Conservation (phyloP, 2,329 filamentous ascomycete genomes). For the Cladophialophora psammophila region DNA sequence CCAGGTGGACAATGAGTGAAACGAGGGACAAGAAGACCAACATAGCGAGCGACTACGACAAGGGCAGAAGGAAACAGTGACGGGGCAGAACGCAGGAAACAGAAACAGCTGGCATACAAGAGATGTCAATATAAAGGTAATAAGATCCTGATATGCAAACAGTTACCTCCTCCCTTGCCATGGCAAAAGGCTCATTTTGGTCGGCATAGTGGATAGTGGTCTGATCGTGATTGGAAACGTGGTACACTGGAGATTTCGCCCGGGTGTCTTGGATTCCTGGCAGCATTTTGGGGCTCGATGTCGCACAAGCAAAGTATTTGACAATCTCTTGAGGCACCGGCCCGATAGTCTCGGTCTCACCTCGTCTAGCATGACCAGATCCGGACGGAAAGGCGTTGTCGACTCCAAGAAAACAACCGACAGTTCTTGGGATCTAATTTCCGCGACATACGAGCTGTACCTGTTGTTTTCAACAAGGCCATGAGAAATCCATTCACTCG, state of each 20-base stretch:
- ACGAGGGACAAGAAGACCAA: slow-evolving; percentile 32
- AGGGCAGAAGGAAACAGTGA: background rate
- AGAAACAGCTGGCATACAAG: background rate
- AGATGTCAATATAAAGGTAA: slow-evolving; percentile 15
- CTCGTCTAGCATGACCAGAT: slow-evolving; percentile 7
- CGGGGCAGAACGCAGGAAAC: slow-evolving; percentile 12
- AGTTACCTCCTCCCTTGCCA: slow-evolving; percentile 7
- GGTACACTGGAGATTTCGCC: slow-evolving; percentile 21
- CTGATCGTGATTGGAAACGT: slow-evolving; percentile 20
- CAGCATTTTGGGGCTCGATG: slow-evolving; percentile 5
- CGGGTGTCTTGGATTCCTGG: slow-evolving; percentile 26
- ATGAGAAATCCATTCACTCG: background rate
- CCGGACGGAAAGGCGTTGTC: background rate
- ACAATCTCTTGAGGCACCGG: slow-evolving; percentile 22
- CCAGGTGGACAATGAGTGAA: slow-evolving; percentile 27
- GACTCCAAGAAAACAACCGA: slow-evolving; percentile 18
- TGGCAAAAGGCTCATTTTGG: slow-evolving; percentile 1
- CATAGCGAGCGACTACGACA: slow-evolving; percentile 25
- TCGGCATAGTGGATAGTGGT: background rate
- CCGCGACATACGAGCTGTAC: background rate
- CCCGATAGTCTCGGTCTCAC: background rate
- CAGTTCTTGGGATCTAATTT: slow-evolving; percentile 26
- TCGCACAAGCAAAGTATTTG: slow-evolving; percentile 19
- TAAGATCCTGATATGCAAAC: slow-evolving; percentile 5
- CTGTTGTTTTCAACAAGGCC: slow-evolving; percentile 20